These are phyloP conservation scores for Stemphylium vesicarium DNA, from an alignment of 2,329 filamentous ascomycete species.

Conservation along the genomic window DNA sequence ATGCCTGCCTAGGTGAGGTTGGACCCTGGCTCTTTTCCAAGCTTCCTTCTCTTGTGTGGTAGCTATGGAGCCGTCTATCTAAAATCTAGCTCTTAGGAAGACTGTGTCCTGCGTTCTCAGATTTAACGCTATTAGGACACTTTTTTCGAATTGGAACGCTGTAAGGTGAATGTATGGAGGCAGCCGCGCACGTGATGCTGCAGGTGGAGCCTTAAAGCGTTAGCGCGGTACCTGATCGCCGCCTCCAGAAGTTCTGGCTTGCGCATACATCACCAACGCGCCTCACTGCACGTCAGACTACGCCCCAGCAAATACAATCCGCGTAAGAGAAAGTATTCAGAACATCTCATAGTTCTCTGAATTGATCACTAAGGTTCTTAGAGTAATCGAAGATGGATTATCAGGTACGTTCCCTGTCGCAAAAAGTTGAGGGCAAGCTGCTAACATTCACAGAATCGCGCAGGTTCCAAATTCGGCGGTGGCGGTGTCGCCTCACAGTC, in stretches of 20 bases:
- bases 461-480: constrained; percentile 96
- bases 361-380: constrained; percentile 6
- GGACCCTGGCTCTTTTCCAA: not conserved
- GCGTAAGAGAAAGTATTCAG: constrained; percentile 1
- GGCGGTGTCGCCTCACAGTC: constrained; percentile 94
- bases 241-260: constrained; percentile 29
- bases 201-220: constrained; percentile 14
- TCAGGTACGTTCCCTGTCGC: constrained; percentile 48
- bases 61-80: not conserved
- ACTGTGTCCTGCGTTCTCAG: not conserved
- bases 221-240: constrained; percentile 26
- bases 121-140: not conserved
- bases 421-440: constrained; percentile 11
- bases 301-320: not conserved
- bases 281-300: constrained; percentile 1
- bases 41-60: not conserved
- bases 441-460: constrained; percentile 72
- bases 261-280: constrained; percentile 19
- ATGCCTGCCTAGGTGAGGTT: not conserved
- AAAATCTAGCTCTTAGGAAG: not conserved
- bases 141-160: not conserved
- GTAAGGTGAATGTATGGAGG: constrained; percentile 5
- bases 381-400: constrained; percentile 55
- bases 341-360: not conserved
- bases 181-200: constrained; percentile 13